Conservation (phyloP, 192 early-diverging fungal genomes). For the Geosiphon pyriformis region DNA sequence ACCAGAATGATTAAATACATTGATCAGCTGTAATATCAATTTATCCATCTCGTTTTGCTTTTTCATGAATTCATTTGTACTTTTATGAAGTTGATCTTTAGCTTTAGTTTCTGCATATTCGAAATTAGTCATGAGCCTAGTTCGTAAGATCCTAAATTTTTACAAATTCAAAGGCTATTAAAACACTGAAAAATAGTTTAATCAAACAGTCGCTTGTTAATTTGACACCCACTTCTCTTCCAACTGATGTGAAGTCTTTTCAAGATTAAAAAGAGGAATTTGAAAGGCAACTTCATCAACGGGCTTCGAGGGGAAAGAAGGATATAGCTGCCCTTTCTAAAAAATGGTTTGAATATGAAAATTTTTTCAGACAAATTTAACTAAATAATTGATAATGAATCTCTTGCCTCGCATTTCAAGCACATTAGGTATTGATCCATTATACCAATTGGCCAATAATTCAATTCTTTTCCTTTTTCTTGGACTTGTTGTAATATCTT, state of each 20-base stretch:
- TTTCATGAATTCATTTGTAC: constrained; percentile 36
- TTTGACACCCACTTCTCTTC: constrained; percentile 39
- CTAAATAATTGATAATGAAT: too few species aligned
- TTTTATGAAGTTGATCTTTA: constrained; percentile 21
- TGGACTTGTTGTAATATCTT: neutral
- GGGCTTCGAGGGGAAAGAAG: constrained; percentile 68
- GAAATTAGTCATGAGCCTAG: constrained; percentile 49
- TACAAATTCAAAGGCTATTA: too few species aligned
- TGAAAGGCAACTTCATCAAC: constrained; percentile 57
- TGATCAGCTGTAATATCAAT: constrained; percentile 65
- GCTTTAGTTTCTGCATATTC: constrained; percentile 50
- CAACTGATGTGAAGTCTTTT: constrained; percentile 32
- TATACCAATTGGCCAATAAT: constrained; percentile 84
- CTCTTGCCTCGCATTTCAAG: too few species aligned
- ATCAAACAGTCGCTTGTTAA: too few species aligned
- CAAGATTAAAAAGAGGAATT: constrained; percentile 59
- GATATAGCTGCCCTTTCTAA: constrained; percentile 52
- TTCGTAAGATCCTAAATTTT: constrained; percentile 45
- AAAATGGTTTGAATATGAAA: too few species aligned
- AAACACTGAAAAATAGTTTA: too few species aligned
- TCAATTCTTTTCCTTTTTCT: constrained; percentile 33
- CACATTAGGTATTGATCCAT: too few species aligned
- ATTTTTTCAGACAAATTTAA: too few species aligned
- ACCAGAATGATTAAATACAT: too few species aligned
- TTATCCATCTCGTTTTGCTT: constrained; percentile 79